phyloP scores from a whole-genome alignment of 2,329 filamentous ascomycete species.

The Pseudocercospora vitis region DNA sequence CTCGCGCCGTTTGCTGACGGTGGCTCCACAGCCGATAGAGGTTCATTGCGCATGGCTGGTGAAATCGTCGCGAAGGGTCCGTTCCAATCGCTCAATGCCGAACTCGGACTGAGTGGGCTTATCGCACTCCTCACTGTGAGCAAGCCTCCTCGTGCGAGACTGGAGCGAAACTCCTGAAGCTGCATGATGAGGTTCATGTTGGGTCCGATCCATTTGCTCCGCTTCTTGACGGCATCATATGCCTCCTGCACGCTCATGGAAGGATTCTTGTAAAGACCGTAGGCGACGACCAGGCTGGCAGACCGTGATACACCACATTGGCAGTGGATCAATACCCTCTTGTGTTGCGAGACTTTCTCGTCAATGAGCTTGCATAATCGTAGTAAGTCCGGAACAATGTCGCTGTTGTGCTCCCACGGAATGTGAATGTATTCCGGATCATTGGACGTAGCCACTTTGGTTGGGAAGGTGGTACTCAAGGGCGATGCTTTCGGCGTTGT shows the following conservation, averaged over 20 bases:
- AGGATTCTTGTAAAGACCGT: conserved; percentile 77
- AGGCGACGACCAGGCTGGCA: conserved; percentile 82
- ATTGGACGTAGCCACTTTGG: conserved; percentile 37
- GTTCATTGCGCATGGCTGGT: conserved; percentile 16
- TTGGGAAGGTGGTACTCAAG: conserved; percentile 35
- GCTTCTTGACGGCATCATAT: conserved; percentile 75
- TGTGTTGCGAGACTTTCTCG: conserved; percentile 67
- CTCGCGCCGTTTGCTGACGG: conserved; percentile 12
- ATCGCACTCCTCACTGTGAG: conserved; percentile 34
- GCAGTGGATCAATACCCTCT: conserved; percentile 79
- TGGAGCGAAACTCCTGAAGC: conserved; percentile 70
- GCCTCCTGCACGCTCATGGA: conserved; percentile 77
- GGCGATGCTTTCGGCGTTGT: conserved; percentile 58
- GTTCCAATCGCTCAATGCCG: conserved; percentile 37
- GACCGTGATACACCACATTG: conserved; percentile 85
- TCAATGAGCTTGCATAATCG: conserved; percentile 75
- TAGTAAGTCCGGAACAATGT: conserved; percentile 76
- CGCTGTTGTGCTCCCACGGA: conserved; percentile 84
- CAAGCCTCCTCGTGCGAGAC: conserved; percentile 42
- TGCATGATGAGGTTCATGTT: conserved; percentile 94
- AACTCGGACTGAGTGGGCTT: conserved; percentile 38
- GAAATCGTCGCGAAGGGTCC: conserved; percentile 33
- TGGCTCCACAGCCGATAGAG: conserved; percentile 26
- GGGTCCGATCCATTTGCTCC: conserved; percentile 83
- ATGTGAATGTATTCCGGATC: conserved; percentile 83